Conservation (phyloP, 1,139 yeast species). For the Geotrichum australiense region DNA sequence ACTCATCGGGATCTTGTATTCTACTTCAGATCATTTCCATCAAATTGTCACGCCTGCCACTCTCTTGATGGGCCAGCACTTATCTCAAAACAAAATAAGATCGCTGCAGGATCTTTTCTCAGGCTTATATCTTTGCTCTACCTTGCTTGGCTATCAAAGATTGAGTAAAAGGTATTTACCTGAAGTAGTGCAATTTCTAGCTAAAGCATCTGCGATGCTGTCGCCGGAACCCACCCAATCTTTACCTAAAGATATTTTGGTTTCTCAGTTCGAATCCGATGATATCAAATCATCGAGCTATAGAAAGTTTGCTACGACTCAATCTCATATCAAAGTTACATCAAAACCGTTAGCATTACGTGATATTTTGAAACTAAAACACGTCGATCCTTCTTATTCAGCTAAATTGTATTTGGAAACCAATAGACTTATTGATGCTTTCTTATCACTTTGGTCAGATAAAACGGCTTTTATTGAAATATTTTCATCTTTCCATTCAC, state of each 20-base stretch:
- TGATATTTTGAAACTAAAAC: conserved; percentile 8
- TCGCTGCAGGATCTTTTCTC: conserved; percentile 38
- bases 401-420: conserved; percentile 15
- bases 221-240: conserved; percentile 13
- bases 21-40: conserved; percentile 95
- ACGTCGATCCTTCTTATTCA: conserved; percentile 2
- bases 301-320: conserved; percentile 13
- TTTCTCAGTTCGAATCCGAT: conserved; percentile 12
- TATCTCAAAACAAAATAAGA: conserved; percentile 45
- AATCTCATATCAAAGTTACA: not conserved
- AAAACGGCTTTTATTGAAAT: conserved; percentile 57
- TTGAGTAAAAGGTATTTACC: conserved; percentile 76
- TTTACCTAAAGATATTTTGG: conserved; percentile 16
- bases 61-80: conserved; percentile 62
- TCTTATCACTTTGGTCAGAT: conserved; percentile 51
- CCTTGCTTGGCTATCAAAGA: conserved; percentile 65
- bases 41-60: conserved; percentile 79
- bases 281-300: conserved; percentile 8
- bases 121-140: conserved; percentile 59
- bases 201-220: conserved; percentile 24
- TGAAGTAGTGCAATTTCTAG: conserved; percentile 59
- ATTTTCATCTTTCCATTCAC: conserved; percentile 35
- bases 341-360: conserved; percentile 9
- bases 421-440: conserved; percentile 9
- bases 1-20: conserved; percentile 68